Base-by-base conservation (phyloP, 2,329 filamentous ascomycete species). In the Penicillium sp. region DNA sequence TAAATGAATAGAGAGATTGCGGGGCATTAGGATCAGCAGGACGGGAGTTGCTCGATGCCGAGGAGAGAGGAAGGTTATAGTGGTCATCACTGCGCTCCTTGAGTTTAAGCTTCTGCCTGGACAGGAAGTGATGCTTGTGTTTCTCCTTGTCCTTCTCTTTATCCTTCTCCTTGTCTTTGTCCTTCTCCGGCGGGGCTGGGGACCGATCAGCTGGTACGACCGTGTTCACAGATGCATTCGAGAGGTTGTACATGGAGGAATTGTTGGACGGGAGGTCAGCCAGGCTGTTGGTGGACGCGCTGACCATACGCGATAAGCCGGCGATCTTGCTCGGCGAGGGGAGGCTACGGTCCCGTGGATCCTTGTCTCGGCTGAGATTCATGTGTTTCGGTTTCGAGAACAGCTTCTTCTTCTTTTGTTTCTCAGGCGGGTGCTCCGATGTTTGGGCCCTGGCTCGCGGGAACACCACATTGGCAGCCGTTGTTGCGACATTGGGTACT, bases 371-470 rank as follows among this genome's bases (percentile, higher is more conserved):
- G n/a, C 78, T 79, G 13, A 83, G 77, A 4, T 76, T 79, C 55
- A 85, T 83, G 54, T 79, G 80, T 68, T 85, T 85, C 1, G 82
- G 82, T 61, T 85, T 85, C 4, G 80, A 82, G 63, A 87, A 86
- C 4, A 86, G 72, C 66, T 86, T 86, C 78, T 83, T 85, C 70
- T 84, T 85, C 61, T 81, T 81, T 59, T 82, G 79, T 61, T 83
- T 66, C 49, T 74, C 71, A 37, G 60, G 57, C 20, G 62, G 53
- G 6, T 68, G 66, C 18, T 73, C 70, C 27, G 60, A 52, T 20
- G 61, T 50, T 4, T 67, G 63, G 23, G 61, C 75, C 53, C 49
- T 62, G 1, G 67, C 79, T 44, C 79, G 70, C 10, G 82, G 82
- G 60, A 83, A 85, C 1, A 77, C 82, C 9, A 77, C 76, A 66